Percentiles rank a stretch among this genome's conserved stretches.
These are phyloP conservation scores for Penicillium concentricum DNA, from an alignment of 2,329 filamentous ascomycete genomes.

Conservation along the genomic window DNA sequence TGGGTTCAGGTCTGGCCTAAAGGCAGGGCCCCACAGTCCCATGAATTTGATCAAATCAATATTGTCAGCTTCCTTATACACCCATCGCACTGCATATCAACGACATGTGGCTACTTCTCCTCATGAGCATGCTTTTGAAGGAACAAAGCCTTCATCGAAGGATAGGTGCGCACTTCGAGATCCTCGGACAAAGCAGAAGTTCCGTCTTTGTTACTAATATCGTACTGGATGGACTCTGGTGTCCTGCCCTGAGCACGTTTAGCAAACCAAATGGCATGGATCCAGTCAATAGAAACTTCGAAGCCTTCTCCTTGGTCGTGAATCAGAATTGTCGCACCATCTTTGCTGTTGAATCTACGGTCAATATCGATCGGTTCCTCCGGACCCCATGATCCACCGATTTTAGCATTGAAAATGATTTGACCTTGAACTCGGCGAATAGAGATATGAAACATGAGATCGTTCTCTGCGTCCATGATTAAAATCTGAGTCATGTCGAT, in stretches of 20 bases:
- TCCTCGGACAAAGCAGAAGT: constrained; percentile 4
- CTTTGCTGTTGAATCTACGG: neutral
- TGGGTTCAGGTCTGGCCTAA: neutral
- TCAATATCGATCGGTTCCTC: constrained; percentile 2
- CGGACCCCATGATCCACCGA: constrained; percentile 6
- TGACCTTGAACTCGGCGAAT: constrained; percentile 3
- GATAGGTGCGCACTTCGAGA: constrained; percentile 9
- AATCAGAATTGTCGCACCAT: constrained; percentile 8
- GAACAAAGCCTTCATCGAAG: constrained; percentile 12
- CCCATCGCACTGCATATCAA: neutral
- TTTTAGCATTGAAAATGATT: constrained; percentile 8
- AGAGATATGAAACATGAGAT: constrained; percentile 5
- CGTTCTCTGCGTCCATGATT: neutral
- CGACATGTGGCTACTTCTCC: constrained; percentile 44
- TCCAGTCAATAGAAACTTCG: constrained; percentile 11
- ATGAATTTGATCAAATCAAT: neutral
- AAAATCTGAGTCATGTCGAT: constrained; percentile 9
- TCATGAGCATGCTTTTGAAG: constrained; percentile 9
- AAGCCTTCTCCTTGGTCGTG: constrained; percentile 11
- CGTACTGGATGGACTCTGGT: neutral
- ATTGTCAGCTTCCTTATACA: no score
- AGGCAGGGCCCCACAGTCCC: neutral
- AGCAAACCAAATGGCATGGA: constrained; percentile 9
- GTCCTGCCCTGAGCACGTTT: constrained; percentile 10
- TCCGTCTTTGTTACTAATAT: neutral